Base-by-base conservation (phyloP, 495 filamentous ascomycete species). In the Thermothielavioides terrestris region DNA sequence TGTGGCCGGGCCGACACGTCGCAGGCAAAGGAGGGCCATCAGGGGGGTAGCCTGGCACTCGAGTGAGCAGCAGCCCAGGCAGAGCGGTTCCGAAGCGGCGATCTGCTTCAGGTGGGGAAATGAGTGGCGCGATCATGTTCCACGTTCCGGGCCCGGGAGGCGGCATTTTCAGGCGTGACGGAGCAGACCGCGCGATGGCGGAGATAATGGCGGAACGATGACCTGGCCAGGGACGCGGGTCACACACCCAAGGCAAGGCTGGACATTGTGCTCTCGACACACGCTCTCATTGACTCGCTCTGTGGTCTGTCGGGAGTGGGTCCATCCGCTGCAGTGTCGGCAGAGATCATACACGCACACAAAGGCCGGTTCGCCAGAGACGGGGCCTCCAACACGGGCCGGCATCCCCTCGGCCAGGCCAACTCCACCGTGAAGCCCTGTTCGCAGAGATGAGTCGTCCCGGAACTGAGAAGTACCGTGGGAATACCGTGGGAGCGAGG, bases 121-220 rank as follows among this genome's bases (percentile, higher is more conserved):
- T 42, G 46, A 50, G 43, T 48, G 34, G 47, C 48, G 38, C 53
- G 46, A 49, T 43, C 46, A 47, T 34, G 57, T 59, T 56, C 27
- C 57, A 59, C 57, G 41, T 32, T 50, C 37, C 46, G 46, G 37
- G 23, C 26, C 26, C 57, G 57, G 50, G 38, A 54, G 30, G 43
- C 50, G 34, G 50, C 50, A 56, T 50, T 17, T 37, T 27, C 42
- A 41, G 37, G 42, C 27, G 45, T 48, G 49, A 48, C 49, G 32
- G 42, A 42, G 30, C 25, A 39, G 53, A 42, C 25, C 42, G 32
- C 18, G 18, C 46, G 43, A 27, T 26, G 42, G 43, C 48, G 49
- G 48, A 52, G 49, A 56, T 52, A 55, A 56, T 53, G 53, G 46
- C 48, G 42, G 17, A 21, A 35, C 35, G 52, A 52, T 57, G 49